Evolutionary conservation across 2,329 filamentous ascomycete species (phyloP).

Genomic region (Aspergillus quadrilineatus): DNA sequence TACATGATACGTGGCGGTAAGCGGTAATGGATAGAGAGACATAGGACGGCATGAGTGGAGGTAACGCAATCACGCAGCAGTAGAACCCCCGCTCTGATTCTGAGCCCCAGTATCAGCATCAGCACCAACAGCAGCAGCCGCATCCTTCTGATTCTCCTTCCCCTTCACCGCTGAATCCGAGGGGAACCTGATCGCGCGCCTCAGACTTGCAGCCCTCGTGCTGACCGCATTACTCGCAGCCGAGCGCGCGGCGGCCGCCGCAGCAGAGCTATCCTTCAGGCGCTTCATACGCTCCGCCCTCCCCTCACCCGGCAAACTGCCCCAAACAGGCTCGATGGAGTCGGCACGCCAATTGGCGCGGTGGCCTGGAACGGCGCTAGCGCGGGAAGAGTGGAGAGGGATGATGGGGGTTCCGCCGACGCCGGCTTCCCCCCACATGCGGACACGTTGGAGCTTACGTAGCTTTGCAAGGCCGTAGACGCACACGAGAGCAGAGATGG

Average conservation of each 20-base stretch:
- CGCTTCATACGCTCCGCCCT: slow-evolving; percentile 39
- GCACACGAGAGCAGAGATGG: slow-evolving; percentile 75
- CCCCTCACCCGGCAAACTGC: slow-evolving; percentile 40
- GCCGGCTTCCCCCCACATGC: slow-evolving; percentile 71
- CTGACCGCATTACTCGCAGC: slow-evolving; percentile 15
- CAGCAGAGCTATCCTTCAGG: slow-evolving; percentile 32
- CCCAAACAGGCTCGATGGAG: slow-evolving; percentile 43
- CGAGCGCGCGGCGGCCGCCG: slow-evolving; percentile 17
- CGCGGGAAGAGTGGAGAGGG: slow-evolving; percentile 27
- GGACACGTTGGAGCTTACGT: slow-evolving; percentile 80
- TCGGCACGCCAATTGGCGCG: slow-evolving; percentile 46
- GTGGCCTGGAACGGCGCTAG: slow-evolving; percentile 22
- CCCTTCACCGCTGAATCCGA: not conserved
- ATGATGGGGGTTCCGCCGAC: slow-evolving; percentile 32
- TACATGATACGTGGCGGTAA: not conserved
- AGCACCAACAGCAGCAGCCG: not conserved
- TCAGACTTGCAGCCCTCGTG: slow-evolving; percentile 11
- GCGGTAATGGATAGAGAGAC: not conserved
- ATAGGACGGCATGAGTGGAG: not conserved
- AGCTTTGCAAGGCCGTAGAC: slow-evolving; percentile 81
- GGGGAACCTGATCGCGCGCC: slow-evolving; percentile 7
- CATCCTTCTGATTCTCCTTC: not conserved
- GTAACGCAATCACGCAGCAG: not conserved
- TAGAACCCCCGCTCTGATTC: not conserved
- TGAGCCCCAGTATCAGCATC: not conserved